A percentile compares a stretch with the other conserved stretches of the same genome.
phyloP scores from a whole-genome alignment of 2,329 filamentous ascomycete species.

The Neofusicoccum ribis region DNA sequence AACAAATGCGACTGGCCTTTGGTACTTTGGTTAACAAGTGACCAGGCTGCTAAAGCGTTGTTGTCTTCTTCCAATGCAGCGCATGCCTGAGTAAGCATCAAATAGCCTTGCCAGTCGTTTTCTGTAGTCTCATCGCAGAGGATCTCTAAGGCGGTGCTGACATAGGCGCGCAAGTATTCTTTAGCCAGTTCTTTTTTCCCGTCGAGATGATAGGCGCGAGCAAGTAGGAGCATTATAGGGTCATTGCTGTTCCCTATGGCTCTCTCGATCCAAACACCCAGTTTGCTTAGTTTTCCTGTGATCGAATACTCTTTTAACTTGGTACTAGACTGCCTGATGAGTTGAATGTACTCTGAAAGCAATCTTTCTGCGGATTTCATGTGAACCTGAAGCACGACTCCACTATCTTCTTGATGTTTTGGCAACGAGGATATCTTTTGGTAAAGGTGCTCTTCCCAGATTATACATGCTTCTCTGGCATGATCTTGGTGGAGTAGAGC shows the following conservation, averaged over 20 bases:
- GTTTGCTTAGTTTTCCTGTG: neutral
- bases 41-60: neutral
- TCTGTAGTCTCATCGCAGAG: neutral
- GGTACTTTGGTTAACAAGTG: neutral
- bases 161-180: neutral
- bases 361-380: neutral
- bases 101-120: neutral
- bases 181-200: neutral
- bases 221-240: neutral
- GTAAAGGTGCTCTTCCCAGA: neutral
- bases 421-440: neutral
- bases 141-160: neutral
- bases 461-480: neutral
- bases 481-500: too few species aligned
- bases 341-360: neutral
- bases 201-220: neutral
- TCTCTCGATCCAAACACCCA: neutral
- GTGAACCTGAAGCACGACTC: neutral
- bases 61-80: neutral
- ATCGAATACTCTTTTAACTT: too few species aligned
- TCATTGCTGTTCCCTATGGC: neutral
- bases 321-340: too few species aligned
- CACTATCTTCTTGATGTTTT: neutral
- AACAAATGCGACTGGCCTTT: neutral
- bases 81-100: neutral